Evolutionary conservation across 1,284 basidiomycete species (phyloP).

Genomic region (Leccinum subrobustum): DNA sequence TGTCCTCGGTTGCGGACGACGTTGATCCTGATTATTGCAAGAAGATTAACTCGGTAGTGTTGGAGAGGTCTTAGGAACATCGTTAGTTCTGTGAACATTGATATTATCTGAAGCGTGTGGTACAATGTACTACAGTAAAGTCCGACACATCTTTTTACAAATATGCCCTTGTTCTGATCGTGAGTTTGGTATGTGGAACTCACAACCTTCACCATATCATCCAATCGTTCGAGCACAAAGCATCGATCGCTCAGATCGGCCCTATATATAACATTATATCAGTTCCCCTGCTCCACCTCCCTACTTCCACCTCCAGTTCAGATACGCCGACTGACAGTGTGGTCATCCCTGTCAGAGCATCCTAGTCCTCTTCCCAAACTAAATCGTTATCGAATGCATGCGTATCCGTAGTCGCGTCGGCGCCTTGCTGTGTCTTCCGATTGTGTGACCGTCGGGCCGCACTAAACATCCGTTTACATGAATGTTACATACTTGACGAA

Average conservation of each 20-base stretch:
- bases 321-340: not conserved
- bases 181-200: too few relatives aligned
- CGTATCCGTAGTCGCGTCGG: not conserved
- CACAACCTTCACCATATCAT: too few relatives aligned
- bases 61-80: too few relatives aligned
- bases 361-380: not conserved
- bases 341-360: not conserved
- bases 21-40: constrained; percentile 16
- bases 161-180: too few relatives aligned
- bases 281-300: not conserved
- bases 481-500: not conserved
- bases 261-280: too few relatives aligned
- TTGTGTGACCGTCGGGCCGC: not conserved
- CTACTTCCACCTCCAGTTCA: not conserved
- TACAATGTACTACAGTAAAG: too few relatives aligned
- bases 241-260: too few relatives aligned
- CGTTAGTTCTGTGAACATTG: too few relatives aligned
- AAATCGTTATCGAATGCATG: not conserved
- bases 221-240: too few relatives aligned
- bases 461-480: not conserved
- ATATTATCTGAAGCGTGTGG: too few relatives aligned
- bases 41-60: constrained; percentile 1
- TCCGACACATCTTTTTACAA: too few relatives aligned
- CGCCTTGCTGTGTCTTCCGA: not conserved
- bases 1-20: constrained; percentile 25